Conservation (phyloP, 2,329 filamentous ascomycete species). For the Stemphylium lycopersici region DNA sequence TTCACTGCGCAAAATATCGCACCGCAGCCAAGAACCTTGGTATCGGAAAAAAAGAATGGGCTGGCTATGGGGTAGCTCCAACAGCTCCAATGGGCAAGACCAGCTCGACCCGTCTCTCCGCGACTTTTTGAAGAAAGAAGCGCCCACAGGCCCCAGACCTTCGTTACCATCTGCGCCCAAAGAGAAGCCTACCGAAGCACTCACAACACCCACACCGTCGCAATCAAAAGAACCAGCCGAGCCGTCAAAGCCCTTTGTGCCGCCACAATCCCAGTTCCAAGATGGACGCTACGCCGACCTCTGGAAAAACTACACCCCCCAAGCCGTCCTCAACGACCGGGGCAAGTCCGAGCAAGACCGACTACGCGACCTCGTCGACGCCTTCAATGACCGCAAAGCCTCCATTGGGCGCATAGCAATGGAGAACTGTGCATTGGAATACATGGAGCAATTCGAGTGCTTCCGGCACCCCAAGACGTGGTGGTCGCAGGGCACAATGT, state of each 20-base stretch:
- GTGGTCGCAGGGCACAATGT: conserved; percentile 76
- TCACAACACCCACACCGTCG: conserved; percentile 15
- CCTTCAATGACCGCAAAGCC: conserved; percentile 80
- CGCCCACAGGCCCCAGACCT: conserved; percentile 69
- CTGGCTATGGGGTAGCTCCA: conserved; percentile 64
- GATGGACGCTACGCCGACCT: conserved; percentile 82
- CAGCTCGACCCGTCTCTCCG: conserved; percentile 83
- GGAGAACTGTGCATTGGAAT: conserved; percentile 91
- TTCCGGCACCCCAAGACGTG: conserved; percentile 71
- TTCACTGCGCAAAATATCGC: conserved; percentile 2
- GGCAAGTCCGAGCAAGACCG: conserved; percentile 79
- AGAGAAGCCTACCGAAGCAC: conserved; percentile 34
- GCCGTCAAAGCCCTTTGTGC: conserved; percentile 48
- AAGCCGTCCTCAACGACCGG: conserved; percentile 70
- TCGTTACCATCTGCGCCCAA: conserved; percentile 33
- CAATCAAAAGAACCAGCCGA: conserved; percentile 13
- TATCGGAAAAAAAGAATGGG: conserved; percentile 55
- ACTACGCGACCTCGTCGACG: conserved; percentile 78
- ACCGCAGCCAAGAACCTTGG: background rate
- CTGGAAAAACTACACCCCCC: conserved; percentile 88
- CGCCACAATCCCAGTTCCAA: conserved; percentile 64
- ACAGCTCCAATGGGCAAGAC: conserved; percentile 59
- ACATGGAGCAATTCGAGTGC: conserved; percentile 82
- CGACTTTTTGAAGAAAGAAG: conserved; percentile 84
- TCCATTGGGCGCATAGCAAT: conserved; percentile 80